A percentile compares a stretch with the other conserved stretches of the same genome.
Conservation (phyloP, 805 yeast genomes). For the Nakazawaea pomicola region DNA sequence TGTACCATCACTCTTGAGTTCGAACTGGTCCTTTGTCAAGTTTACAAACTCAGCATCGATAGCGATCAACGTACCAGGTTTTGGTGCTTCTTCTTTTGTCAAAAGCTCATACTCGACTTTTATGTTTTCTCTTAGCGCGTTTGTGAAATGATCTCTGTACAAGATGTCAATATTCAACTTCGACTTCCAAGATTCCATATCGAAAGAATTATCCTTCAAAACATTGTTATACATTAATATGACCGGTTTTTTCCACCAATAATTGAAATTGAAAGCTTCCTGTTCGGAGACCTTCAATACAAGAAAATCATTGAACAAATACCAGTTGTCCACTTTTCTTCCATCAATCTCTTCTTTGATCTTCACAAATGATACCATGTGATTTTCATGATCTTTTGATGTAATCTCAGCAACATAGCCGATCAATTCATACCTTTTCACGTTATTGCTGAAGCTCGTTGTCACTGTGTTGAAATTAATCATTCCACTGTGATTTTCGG, state of each 20-base stretch:
- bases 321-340: slow-evolving; percentile 47
- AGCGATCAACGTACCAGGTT: slow-evolving; percentile 74
- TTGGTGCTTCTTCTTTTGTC: slow-evolving; percentile 66
- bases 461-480: slow-evolving; percentile 28
- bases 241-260: slow-evolving; percentile 83
- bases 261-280: slow-evolving; percentile 70
- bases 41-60: slow-evolving; percentile 96
- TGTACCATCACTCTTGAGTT: slow-evolving; percentile 68
- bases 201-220: slow-evolving; percentile 33
- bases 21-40: slow-evolving; percentile 71
- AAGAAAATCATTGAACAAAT: slow-evolving; percentile 84
- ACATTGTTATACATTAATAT: slow-evolving; percentile 58
- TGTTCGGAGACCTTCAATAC: slow-evolving; percentile 69
- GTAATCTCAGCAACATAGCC: slow-evolving; percentile 69
- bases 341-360: slow-evolving; percentile 29
- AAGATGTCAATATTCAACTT: slow-evolving; percentile 59
- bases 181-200: slow-evolving; percentile 46
- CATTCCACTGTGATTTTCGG: slow-evolving; percentile 32
- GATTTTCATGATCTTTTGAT: slow-evolving; percentile 52
- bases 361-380: slow-evolving; percentile 55
- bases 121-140: slow-evolving; percentile 53
- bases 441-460: slow-evolving; percentile 21
- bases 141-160: slow-evolving; percentile 70
- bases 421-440: slow-evolving; percentile 49
- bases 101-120: slow-evolving; percentile 64